These are phyloP conservation scores for Terfezia boudieri DNA, from an alignment of 495 filamentous ascomycete species.

Conservation along the genomic window DNA sequence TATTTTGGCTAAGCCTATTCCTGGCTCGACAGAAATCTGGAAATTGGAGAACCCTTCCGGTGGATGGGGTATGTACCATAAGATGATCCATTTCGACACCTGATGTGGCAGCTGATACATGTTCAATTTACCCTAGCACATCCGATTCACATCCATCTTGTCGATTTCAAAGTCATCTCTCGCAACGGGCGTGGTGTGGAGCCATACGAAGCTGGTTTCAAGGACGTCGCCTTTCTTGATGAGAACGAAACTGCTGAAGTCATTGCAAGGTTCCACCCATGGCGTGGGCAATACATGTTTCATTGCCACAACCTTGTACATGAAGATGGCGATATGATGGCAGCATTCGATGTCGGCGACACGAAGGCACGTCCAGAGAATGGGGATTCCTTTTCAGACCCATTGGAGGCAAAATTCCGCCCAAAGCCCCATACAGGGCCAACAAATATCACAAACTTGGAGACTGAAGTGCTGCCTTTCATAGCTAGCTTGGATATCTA, in stretches of 20 bases:
- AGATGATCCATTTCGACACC: conserved; percentile 28
- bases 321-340: conserved; percentile 29
- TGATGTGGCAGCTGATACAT: too few relatives aligned
- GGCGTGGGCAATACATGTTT: conserved; percentile 32
- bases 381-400: conserved; percentile 8
- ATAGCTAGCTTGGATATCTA: conserved; percentile 12
- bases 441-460: conserved; percentile 2
- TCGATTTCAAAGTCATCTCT: conserved; percentile 30
- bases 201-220: conserved; percentile 25
- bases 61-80: conserved; percentile 27
- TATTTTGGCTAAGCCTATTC: conserved; percentile 26
- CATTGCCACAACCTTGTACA: conserved; percentile 27
- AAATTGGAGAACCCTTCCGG: conserved; percentile 27
- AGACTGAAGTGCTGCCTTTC: conserved; percentile 4
- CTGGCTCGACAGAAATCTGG: conserved; percentile 30
- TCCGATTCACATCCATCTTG: conserved; percentile 34
- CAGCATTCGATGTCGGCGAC: conserved; percentile 23
- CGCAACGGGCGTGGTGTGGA: conserved; percentile 23
- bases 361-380: conserved; percentile 2
- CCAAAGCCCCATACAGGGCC: conserved; percentile 2
- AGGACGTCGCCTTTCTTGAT: conserved; percentile 12
- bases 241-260: conserved; percentile 25
- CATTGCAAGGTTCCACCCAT: conserved; percentile 29
- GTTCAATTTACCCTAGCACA: conserved; percentile 18
- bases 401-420: conserved; percentile 10